phyloP scores from a whole-genome alignment of 1,284 basidiomycete species.

The Irpex sp. region DNA sequence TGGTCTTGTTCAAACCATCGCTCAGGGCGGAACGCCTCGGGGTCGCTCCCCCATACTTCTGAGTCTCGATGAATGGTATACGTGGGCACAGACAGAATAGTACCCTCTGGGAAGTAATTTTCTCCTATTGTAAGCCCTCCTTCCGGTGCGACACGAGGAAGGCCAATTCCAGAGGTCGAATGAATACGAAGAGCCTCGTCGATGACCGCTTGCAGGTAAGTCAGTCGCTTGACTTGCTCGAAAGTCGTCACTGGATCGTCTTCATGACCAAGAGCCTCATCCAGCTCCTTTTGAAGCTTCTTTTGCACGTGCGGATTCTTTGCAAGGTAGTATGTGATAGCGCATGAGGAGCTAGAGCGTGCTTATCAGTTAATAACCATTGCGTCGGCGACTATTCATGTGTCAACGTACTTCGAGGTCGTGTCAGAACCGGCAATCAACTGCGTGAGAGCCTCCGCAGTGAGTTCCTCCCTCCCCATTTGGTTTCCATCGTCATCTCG shows the following conservation, averaged over 20 bases:
- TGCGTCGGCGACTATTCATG: conserved; percentile 1
- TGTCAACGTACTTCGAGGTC: conserved; percentile 67
- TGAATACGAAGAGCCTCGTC: conserved; percentile 81
- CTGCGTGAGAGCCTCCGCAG: conserved; percentile 84
- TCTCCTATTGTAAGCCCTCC: conserved; percentile 62
- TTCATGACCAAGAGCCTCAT: conserved; percentile 61
- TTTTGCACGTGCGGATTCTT: conserved; percentile 60
- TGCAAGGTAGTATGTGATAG: conserved; percentile 82
- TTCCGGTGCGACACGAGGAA: conserved; percentile 74
- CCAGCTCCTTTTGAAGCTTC: conserved; percentile 79
- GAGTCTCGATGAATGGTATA: conserved; percentile 78
- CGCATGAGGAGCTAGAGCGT: conserved; percentile 67
- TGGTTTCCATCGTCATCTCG: conserved; percentile 76
- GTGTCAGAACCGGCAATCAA: conserved; percentile 85
- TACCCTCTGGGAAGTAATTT: conserved; percentile 66
- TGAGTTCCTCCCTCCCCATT: conserved; percentile 80
- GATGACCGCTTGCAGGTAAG: conserved; percentile 80
- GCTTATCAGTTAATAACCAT: background rate
- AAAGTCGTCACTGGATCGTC: conserved; percentile 52
- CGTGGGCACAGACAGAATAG: conserved; percentile 69
- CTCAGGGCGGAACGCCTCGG: conserved; percentile 75
- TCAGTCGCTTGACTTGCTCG: conserved; percentile 64
- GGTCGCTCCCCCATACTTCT: conserved; percentile 74
- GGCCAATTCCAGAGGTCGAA: conserved; percentile 77
- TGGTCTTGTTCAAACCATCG: conserved; percentile 75